Base-by-base conservation (phyloP, 805 yeast species). In the Ogataea pilisensis region DNA sequence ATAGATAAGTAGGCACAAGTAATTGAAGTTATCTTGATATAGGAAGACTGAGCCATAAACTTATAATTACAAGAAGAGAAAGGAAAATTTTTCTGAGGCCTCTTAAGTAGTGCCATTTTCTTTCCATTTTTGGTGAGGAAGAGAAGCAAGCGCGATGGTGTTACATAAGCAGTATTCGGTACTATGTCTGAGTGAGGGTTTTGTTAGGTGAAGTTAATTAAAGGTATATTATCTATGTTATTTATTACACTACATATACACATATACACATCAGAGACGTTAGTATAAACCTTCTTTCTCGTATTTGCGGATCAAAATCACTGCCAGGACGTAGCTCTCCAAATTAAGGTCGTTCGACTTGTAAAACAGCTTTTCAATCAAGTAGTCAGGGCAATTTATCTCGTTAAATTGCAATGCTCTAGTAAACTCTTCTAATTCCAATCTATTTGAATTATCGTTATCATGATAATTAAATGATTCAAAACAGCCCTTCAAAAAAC, bases 401-500 rank as follows among this genome's bases (percentile, higher is more conserved):
- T 49, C 45, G 31, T 55, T 61, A 28, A 50, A 43, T 17, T 35
- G 33, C 20, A 61, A 46, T 5, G 64, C 59, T 34, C 42, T 46
- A n/a, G 37, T 37, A 28, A 62, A 61, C 38, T 61, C 66, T 3
- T 49, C 44, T 14, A 55, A 48, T 21, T 55, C 58, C 21, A 62
- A 42, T 21, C 40, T 39, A 31, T 55, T 54, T 8, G 61, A 55
- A 5, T 42, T 34, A 39, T 60, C 61, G 2, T 39, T 40, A 42
- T 61, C 65, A 40, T 60, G 56, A 43, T 45, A 54, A 18, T 48
- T 50, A 41, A 61, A 61, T 12, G 61, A 57, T 3, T 49, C 54
- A 38, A 46, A 54, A 43, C 64, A 61, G 3, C 64, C 64, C 39
- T 60, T 57, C 17, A 61, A 26, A 38, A 61, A 62, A n/a, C 39